Evolutionary conservation across 192 early-diverging fungal genomes (phyloP), one percentile per base, ranked within the genome.

Genomic region (Jimgerdemannia flammicorona): DNA sequence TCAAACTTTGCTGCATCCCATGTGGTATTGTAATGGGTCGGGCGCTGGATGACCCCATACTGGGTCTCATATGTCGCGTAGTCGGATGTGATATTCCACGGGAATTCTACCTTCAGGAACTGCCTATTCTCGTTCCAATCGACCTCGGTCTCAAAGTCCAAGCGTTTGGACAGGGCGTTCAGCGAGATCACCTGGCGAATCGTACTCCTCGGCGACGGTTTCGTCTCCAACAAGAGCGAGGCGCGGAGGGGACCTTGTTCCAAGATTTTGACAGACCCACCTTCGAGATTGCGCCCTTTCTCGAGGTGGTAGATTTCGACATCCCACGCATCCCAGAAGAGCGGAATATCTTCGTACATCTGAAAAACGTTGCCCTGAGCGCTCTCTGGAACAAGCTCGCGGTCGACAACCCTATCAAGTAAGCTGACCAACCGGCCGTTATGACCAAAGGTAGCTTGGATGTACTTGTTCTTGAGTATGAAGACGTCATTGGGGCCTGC

Each of bases 301-400:
- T 98, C 94, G 18, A 95, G 83, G 77, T 96, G 95, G 82, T 99
- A 99, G 29, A 99, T 91, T 80, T 99, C 97, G 40, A 98, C 49
- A 14, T 59, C 49, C 49, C 49, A 59, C 14, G 49, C 49, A 10
- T 6, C 14, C 14, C 49, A 59, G 8, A 6, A 59, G 49, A 59
- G 49, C 49, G 49, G 14, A 59, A 95, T 87, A 84, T 99, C 97
- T 70, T 98, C 96, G 78, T 91, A 95, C 49, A 96, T 69, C 44
- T 87, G 84, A 69, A 98, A 87, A 43, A 91, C 83, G 86, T 99
- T 98, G 59, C 87, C 93, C 3, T 75, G 72, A 41, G 78, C 75
- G 0, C 86, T 83, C 71, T 78, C 29, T 44, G 79, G 83, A 71
- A 94, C 80, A 3, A 87, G 70, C 66, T 90, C 88, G n/a, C 89